A percentile compares a stretch with the other conserved stretches of the same genome.
phyloP scores from a whole-genome alignment of 768 basidiomycete species.

The Rhizopogon sp. region DNA sequence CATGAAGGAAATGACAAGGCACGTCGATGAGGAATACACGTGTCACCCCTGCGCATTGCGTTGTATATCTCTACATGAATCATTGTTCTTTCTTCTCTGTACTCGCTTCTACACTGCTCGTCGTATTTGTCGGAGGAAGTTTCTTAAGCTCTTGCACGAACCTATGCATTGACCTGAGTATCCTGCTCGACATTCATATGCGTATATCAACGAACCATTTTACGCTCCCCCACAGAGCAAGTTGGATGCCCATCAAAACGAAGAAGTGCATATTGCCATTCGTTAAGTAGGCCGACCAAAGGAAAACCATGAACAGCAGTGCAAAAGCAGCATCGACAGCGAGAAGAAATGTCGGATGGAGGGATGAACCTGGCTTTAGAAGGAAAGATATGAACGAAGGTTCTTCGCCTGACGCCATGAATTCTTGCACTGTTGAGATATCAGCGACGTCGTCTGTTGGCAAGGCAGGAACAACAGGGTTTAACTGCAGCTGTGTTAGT shows the following conservation, averaged over 20 bases:
- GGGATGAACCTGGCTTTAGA: constrained; percentile 69
- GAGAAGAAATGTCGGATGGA: constrained; percentile 65
- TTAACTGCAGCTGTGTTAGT: too few species aligned
- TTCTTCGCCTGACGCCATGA: constrained; percentile 6
- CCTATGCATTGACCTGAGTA: constrained; percentile 34
- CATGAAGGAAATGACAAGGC: constrained; percentile 67
- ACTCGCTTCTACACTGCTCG: constrained; percentile 2
- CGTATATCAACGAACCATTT: constrained; percentile 56
- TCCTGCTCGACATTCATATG: not conserved
- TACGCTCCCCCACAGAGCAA: constrained; percentile 70
- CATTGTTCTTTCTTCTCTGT: constrained; percentile 22
- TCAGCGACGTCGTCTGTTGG: too few species aligned
- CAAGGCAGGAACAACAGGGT: too few species aligned
- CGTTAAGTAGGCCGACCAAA: constrained; percentile 55
- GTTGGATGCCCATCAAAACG: constrained; percentile 57
- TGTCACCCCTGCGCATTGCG: not conserved
- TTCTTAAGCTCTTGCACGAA: constrained; percentile 60
- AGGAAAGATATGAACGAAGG: constrained; percentile 47
- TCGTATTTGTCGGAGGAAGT: constrained; percentile 16
- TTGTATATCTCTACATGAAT: constrained; percentile 4
- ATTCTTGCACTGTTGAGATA: not conserved
- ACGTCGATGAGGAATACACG: constrained; percentile 33
- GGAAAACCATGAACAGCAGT: constrained; percentile 53
- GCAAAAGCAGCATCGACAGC: constrained; percentile 59
- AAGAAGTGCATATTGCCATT: constrained; percentile 65